Conservation (phyloP, 441 rosid genomes). For the Eruca vesicaria region DNA sequence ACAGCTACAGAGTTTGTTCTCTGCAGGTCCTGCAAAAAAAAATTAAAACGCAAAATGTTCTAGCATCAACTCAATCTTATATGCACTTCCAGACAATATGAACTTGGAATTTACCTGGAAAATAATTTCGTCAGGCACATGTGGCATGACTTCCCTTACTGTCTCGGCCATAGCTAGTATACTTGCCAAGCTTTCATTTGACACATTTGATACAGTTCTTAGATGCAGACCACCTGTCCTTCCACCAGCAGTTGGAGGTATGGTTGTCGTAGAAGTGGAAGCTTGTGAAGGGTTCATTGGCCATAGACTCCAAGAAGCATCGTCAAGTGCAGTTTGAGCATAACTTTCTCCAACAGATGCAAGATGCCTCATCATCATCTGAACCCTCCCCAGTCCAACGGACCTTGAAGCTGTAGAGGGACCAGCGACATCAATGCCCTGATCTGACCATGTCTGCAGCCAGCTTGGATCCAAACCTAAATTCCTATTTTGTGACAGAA, state of each 20-base stretch:
- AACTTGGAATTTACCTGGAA: constrained; percentile 60
- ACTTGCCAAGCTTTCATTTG: constrained; percentile 62
- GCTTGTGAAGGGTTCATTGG: constrained; percentile 73
- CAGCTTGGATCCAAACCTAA: constrained; percentile 79
- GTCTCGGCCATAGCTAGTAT: constrained; percentile 93
- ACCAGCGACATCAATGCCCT: constrained; percentile 83
- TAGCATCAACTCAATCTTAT: constrained; percentile 1
- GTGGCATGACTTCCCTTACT: constrained; percentile 94
- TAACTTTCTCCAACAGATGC: constrained; percentile 96
- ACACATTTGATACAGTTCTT: constrained; percentile 52
- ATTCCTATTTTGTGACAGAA: constrained; percentile 48
- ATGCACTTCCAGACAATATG: too few relatives aligned
- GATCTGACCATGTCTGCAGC: constrained; percentile 78
- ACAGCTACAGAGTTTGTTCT: constrained; percentile 84
- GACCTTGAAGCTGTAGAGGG: constrained; percentile 78
- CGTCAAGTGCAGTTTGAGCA: constrained; percentile 87
- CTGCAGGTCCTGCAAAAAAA: constrained; percentile 55
- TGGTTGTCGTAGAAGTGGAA: constrained; percentile 57
- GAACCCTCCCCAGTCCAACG: constrained; percentile 84
- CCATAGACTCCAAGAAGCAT: constrained; percentile 90
- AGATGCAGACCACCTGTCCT: constrained; percentile 59
- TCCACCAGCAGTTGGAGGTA: constrained; percentile 54
- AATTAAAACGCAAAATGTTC: constrained; percentile 8
- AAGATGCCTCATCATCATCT: constrained; percentile 99
- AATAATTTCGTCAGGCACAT: constrained; percentile 84